A percentile compares a stretch with the other conserved stretches of the same genome.
phyloP scores from a whole-genome alignment of 2,329 filamentous ascomycete species.

The Epicoccum sorghinum region DNA sequence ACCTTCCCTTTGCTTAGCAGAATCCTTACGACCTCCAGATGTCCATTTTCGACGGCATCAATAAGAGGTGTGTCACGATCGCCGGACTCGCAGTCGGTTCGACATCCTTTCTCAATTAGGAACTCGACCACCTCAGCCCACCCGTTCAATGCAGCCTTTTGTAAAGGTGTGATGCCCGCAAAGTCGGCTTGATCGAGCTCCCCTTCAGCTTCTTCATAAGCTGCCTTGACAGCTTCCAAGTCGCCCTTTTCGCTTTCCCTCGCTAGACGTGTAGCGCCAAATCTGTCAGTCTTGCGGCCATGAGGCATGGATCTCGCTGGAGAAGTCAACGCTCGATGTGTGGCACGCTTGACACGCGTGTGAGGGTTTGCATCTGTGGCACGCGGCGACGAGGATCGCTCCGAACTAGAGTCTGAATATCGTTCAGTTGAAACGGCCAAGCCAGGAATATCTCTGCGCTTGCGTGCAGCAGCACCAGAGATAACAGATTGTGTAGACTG shows the following conservation, averaged over 20 bases:
- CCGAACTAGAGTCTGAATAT: constrained; percentile 47
- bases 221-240: constrained; percentile 75
- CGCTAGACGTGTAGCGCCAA: constrained; percentile 89
- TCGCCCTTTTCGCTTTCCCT: constrained; percentile 87
- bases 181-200: constrained; percentile 91
- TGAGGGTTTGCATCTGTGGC: constrained; percentile 44
- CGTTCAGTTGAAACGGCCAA: constrained; percentile 40
- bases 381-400: constrained; percentile 45
- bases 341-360: constrained; percentile 65
- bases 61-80: constrained; percentile 89
- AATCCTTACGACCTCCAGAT: constrained; percentile 84
- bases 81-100: constrained; percentile 77
- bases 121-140: constrained; percentile 86
- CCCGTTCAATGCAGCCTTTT: constrained; percentile 89
- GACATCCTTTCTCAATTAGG: constrained; percentile 82
- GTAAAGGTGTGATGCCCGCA: constrained; percentile 93
- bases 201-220: constrained; percentile 78
- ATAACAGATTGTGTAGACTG: constrained; percentile 46
- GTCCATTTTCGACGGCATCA: constrained; percentile 94
- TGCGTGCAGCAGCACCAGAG: constrained; percentile 38
- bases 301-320: constrained; percentile 67
- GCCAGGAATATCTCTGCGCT: constrained; percentile 41
- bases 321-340: constrained; percentile 62
- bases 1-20: constrained; percentile 80
- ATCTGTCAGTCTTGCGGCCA: constrained; percentile 89